Percentiles rank a stretch among this genome's conserved stretches.
phyloP scores from a whole-genome alignment of 2,329 filamentous ascomycete genomes.

The Penicillium sp. region DNA sequence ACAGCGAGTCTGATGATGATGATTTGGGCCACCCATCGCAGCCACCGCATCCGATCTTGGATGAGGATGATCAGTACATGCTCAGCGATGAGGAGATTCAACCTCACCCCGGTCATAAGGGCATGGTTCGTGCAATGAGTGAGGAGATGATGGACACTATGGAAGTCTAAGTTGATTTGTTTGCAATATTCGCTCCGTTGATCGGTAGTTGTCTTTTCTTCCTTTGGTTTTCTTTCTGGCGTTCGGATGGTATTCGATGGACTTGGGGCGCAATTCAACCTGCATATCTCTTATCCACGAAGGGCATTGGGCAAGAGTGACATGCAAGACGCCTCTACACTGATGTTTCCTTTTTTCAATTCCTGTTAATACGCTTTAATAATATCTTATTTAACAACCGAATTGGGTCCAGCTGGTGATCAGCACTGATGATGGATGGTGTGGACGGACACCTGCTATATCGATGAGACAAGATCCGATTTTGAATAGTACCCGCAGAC shows the following conservation, averaged over 20 bases:
- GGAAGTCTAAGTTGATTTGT: conserved; percentile 46
- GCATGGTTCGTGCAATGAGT: conserved; percentile 53
- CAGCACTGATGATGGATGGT: neutral
- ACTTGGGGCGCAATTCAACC: conserved; percentile 26
- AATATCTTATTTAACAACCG: neutral
- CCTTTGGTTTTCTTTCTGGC: conserved; percentile 14
- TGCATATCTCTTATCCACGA: conserved; percentile 18
- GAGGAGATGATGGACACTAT: conserved; percentile 56
- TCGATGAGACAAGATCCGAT: neutral
- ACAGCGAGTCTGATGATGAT: conserved; percentile 40
- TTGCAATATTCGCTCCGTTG: conserved; percentile 16
- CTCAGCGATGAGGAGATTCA: conserved; percentile 47
- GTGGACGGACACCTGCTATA: neutral
- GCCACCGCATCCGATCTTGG: conserved; percentile 30
- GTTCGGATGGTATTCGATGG: conserved; percentile 16
- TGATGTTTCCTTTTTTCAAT: conserved; percentile 5
- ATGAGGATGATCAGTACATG: conserved; percentile 46
- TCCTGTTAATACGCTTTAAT: conserved; percentile 23
- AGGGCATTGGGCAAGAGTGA: conserved; percentile 18
- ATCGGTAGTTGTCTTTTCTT: conserved; percentile 14
- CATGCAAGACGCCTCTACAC: conserved; percentile 9
- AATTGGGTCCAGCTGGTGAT: neutral
- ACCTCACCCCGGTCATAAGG: conserved; percentile 42
- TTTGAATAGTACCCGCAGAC: neutral
- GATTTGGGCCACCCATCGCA: conserved; percentile 39